phyloP scores from a whole-genome alignment of 2,329 filamentous ascomycete genomes.

The Apiospora rasikravindrae region DNA sequence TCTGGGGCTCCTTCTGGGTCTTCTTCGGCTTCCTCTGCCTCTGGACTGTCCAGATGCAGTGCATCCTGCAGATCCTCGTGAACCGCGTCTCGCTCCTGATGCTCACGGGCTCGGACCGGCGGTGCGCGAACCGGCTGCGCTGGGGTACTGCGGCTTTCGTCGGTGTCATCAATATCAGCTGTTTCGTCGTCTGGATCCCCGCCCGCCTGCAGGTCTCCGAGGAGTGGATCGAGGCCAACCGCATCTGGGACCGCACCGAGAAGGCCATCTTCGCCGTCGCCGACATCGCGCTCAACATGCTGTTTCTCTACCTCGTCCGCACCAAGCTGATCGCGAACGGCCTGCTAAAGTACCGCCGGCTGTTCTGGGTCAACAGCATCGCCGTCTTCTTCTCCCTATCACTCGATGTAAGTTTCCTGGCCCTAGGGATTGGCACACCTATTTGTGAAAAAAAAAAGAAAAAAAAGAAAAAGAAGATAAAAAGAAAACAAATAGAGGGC shows the following conservation, averaged over 20 bases:
- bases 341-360: not conserved
- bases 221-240: not conserved
- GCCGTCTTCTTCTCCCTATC: not conserved
- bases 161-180: not conserved
- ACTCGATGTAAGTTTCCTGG: not conserved
- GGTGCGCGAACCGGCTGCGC: not conserved
- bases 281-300: constrained; percentile 10
- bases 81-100: constrained; percentile 7
- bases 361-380: constrained; percentile 12
- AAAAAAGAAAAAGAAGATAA: too few relatives aligned
- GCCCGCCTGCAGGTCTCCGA: constrained; percentile 15
- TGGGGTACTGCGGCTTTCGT: not conserved
- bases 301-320: constrained; percentile 7
- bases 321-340: constrained; percentile 15
- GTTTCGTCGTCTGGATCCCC: constrained; percentile 17
- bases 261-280: constrained; percentile 14
- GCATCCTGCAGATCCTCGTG: constrained; percentile 18
- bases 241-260: constrained; percentile 17
- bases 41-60: constrained; percentile 17
- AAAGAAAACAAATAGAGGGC: too few relatives aligned
- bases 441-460: too few relatives aligned
- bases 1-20: not conserved
- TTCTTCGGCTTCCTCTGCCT: constrained; percentile 19
- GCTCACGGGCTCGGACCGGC: not conserved
- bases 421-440: too few relatives aligned